A percentile compares a stretch with the other conserved stretches of the same genome.
Evolutionary conservation across 345 rosid species (phyloP).

Genomic region (Brassica incana): DNA sequence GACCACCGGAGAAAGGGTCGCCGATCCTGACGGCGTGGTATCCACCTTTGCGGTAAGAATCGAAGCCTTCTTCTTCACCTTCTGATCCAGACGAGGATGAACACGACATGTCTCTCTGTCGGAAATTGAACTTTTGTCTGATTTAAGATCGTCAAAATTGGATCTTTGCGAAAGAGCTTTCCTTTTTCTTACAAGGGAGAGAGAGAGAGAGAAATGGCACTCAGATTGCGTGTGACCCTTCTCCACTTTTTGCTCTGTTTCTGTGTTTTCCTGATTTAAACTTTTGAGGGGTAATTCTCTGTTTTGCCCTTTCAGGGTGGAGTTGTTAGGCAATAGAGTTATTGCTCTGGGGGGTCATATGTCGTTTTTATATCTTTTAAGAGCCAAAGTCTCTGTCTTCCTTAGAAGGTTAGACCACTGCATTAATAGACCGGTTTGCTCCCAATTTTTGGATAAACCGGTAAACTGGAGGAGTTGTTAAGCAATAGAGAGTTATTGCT

Average conservation of each 20-base stretch:
- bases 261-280: constrained; percentile 39
- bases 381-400: constrained; percentile 12
- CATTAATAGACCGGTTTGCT: background rate
- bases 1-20: constrained; percentile 82
- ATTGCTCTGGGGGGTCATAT: constrained; percentile 23
- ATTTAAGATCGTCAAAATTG: constrained; percentile 14
- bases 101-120: constrained; percentile 56
- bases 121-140: background rate
- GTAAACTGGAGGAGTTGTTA: background rate
- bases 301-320: background rate
- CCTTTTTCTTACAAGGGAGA: constrained; percentile 28
- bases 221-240: constrained; percentile 43
- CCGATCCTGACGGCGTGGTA: constrained; percentile 96
- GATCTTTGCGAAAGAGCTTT: constrained; percentile 31
- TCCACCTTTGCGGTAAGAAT: constrained; percentile 96
- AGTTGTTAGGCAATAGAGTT: background rate
- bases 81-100: constrained; percentile 95
- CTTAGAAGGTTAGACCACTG: constrained; percentile 5
- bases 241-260: constrained; percentile 42
- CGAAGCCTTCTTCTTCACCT: constrained; percentile 90
- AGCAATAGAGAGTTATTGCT: no score
- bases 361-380: background rate
- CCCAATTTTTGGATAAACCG: background rate
- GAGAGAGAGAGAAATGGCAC: constrained; percentile 13
- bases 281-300: constrained; percentile 1